phyloP scores from a whole-genome alignment of 176 grass and related monocot species.

The Pharus latifolius region DNA sequence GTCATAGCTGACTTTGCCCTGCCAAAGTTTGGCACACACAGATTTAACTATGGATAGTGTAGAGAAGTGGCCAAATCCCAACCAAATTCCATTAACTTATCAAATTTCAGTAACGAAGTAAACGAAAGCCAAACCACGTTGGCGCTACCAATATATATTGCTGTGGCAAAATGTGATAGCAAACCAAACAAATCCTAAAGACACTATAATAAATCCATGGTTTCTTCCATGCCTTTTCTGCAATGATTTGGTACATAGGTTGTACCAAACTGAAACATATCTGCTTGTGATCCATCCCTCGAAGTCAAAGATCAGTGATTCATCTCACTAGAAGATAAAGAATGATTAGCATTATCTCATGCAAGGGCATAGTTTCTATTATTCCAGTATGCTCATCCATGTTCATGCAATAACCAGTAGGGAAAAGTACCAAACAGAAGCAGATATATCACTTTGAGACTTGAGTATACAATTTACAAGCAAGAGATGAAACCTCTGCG shows the following conservation, averaged over 20 bases:
- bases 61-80: too few species aligned
- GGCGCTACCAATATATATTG: too few species aligned
- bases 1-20: too few species aligned
- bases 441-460: not conserved
- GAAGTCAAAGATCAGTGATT: not conserved
- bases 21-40: too few species aligned
- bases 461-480: not conserved
- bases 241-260: not conserved
- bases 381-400: not conserved
- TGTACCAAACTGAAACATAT: not conserved
- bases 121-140: too few species aligned
- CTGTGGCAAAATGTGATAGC: too few species aligned
- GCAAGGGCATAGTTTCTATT: not conserved
- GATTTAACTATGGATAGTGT: too few species aligned
- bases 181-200: too few species aligned
- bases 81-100: too few species aligned
- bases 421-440: not conserved
- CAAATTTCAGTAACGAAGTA: too few species aligned
- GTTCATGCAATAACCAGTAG: not conserved
- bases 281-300: not conserved
- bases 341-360: not conserved
- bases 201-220: not conserved
- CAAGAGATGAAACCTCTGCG: conserved; percentile 35
- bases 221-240: not conserved
- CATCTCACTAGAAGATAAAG: not conserved